Evolutionary conservation across 1,284 basidiomycete genomes (phyloP).

Genomic region (Trichosporon sp.): DNA sequence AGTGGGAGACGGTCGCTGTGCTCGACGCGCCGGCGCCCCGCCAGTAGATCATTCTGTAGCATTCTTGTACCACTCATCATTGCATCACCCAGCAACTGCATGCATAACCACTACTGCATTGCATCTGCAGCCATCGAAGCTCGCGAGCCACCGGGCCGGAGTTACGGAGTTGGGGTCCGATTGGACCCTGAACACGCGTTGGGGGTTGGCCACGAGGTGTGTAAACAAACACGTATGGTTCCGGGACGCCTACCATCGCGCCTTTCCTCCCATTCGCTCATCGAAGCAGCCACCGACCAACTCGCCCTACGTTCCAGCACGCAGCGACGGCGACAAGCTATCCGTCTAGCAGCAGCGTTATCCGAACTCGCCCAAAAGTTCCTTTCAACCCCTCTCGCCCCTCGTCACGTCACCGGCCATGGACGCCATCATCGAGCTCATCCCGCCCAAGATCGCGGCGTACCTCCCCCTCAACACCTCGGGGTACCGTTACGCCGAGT

Average conservation of each 20-base stretch:
- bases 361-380: not conserved
- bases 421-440: constrained; percentile 31
- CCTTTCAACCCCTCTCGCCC: not conserved
- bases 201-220: constrained; percentile 5
- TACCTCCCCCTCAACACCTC: constrained; percentile 32
- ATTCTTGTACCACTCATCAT: not conserved
- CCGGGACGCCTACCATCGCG: constrained; percentile 21
- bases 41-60: not conserved
- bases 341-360: not conserved
- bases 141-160: constrained; percentile 3
- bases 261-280: constrained; percentile 21
- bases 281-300: not conserved
- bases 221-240: constrained; percentile 16
- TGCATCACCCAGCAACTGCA: not conserved
- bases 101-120: not conserved
- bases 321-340: not conserved
- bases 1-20: constrained; percentile 5
- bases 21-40: not conserved
- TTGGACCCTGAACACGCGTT: not conserved
- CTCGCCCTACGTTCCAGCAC: constrained; percentile 12
- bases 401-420: constrained; percentile 6
- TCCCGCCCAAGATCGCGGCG: constrained; percentile 32
- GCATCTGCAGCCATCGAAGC: too few relatives aligned
- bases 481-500: constrained; percentile 38
- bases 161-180: constrained; percentile 4